Conservation (phyloP, 768 basidiomycete genomes). For the Lenzites betulinus region DNA sequence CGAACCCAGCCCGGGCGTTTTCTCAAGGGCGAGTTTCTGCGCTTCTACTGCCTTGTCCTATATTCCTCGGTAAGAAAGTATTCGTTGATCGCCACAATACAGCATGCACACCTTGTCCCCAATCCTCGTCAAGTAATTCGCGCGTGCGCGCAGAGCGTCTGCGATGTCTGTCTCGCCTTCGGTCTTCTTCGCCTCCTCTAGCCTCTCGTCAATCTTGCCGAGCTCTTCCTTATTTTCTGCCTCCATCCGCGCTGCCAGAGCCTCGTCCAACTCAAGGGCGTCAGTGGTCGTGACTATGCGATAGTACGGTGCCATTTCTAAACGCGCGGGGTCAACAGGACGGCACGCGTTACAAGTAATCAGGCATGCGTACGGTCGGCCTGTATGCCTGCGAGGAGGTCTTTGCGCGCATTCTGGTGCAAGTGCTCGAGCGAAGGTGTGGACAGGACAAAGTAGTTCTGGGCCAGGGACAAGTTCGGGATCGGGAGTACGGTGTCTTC, state of each 20-base stretch:
- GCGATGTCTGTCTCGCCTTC: conserved; percentile 94
- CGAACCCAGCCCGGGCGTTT: conserved; percentile 90
- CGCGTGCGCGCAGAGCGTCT: conserved; percentile 81
- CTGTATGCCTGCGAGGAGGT: conserved; percentile 73
- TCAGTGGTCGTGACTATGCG: conserved; percentile 53
- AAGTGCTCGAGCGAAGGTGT: conserved; percentile 59
- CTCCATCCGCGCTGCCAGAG: conserved; percentile 60
- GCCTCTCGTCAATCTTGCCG: conserved; percentile 69
- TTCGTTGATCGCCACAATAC: no score
- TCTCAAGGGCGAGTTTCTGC: conserved; percentile 81
- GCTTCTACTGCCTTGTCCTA: conserved; percentile 84
- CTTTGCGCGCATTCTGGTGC: conserved; percentile 64
- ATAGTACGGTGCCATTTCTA: conserved; percentile 92
- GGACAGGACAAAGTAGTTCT: conserved; percentile 75
- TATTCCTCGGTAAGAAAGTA: background rate
- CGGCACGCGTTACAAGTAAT: background rate
- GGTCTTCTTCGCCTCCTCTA: conserved; percentile 85
- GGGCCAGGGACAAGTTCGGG: conserved; percentile 82
- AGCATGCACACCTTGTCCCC: conserved; percentile 65
- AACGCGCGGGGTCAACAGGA: background rate
- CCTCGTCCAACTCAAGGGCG: conserved; percentile 51
- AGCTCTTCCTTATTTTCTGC: conserved; percentile 73
- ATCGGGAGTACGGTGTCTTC: conserved; percentile 84
- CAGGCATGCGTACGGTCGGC: conserved; percentile 65
- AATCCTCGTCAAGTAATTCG: conserved; percentile 84